Conservation (phyloP, 306 rosid species). For the Biancaea sappan region DNA sequence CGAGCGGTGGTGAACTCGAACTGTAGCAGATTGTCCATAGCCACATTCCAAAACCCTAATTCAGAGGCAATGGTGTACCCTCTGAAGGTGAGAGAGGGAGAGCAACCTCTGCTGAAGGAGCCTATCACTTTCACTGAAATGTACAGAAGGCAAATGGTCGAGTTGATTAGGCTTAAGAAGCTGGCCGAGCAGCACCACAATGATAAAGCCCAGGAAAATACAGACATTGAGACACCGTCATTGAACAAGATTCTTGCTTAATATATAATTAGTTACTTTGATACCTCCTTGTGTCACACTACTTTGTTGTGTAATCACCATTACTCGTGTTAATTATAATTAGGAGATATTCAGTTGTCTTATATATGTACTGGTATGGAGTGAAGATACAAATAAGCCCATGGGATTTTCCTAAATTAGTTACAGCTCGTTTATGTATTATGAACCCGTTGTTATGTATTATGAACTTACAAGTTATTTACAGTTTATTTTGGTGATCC, state of each 20-base stretch:
- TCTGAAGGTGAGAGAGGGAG: constrained; percentile 65
- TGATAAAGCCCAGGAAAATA: neutral
- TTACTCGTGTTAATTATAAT: too few relatives aligned
- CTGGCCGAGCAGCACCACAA: constrained; percentile 52
- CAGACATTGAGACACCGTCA: constrained; percentile 39
- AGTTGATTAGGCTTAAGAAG: constrained; percentile 66
- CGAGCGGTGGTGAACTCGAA: constrained; percentile 94
- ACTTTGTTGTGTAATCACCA: too few relatives aligned
- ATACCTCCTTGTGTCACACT: too few relatives aligned
- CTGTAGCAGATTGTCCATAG: constrained; percentile 75
- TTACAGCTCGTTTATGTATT: too few relatives aligned
- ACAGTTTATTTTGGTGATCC: too few relatives aligned
- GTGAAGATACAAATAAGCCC: too few relatives aligned
- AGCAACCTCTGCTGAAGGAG: constrained; percentile 52
- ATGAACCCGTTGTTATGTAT: too few relatives aligned
- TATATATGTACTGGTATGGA: too few relatives aligned
- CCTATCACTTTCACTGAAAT: constrained; percentile 76
- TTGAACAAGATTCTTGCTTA: constrained; percentile 59
- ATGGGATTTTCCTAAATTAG: too few relatives aligned
- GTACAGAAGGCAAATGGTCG: constrained; percentile 82
- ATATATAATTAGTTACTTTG: too few relatives aligned
- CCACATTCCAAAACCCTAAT: constrained; percentile 87
- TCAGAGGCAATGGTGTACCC: constrained; percentile 74
- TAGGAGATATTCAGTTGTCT: too few relatives aligned
- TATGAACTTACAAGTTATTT: too few relatives aligned